Evolutionary conservation across 306 rosid genomes (phyloP).

Genomic region (Trichosanthes cucumerina): DNA sequence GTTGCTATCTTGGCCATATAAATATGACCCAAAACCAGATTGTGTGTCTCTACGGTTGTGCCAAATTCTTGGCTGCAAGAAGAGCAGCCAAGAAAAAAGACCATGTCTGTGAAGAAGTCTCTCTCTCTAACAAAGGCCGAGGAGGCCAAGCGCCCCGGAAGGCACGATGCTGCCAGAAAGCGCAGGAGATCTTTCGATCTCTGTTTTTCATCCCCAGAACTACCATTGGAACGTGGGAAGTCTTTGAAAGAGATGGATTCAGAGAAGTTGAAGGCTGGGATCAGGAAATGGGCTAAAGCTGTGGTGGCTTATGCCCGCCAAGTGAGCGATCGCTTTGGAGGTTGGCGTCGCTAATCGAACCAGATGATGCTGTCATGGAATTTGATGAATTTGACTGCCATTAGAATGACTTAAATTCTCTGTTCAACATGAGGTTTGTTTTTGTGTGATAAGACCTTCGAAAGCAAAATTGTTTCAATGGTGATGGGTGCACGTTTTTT

Average conservation of each 20-base stretch:
- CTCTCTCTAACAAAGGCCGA: slow-evolving; percentile 36
- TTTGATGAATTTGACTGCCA: background rate
- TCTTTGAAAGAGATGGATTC: slow-evolving; percentile 67
- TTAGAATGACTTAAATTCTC: background rate
- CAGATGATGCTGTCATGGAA: background rate
- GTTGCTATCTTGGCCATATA: slow-evolving; percentile 28
- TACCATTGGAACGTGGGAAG: slow-evolving; percentile 63
- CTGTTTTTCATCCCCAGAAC: slow-evolving; percentile 34
- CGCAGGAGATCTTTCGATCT: slow-evolving; percentile 28
- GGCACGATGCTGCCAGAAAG: slow-evolving; percentile 4
- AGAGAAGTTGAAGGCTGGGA: slow-evolving; percentile 56
- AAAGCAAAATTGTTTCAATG: background rate
- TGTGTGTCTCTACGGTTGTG: background rate
- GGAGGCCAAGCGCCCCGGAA: slow-evolving; percentile 6
- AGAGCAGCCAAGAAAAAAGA: slow-evolving; percentile 12
- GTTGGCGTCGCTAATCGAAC: slow-evolving; percentile 15
- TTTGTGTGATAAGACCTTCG: background rate
- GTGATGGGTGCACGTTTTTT: background rate
- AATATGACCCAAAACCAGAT: slow-evolving; percentile 4
- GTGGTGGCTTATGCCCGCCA: slow-evolving; percentile 86
- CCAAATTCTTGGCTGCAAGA: slow-evolving; percentile 4
- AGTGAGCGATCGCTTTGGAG: slow-evolving; percentile 52
- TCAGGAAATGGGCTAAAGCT: slow-evolving; percentile 86
- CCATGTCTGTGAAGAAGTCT: slow-evolving; percentile 77
- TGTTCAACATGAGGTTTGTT: background rate